Percentiles rank a stretch among this genome's conserved stretches.
These are phyloP conservation scores for Fusarium sp. DNA, from an alignment of 2,329 filamentous ascomycete species.

Conservation along the genomic window DNA sequence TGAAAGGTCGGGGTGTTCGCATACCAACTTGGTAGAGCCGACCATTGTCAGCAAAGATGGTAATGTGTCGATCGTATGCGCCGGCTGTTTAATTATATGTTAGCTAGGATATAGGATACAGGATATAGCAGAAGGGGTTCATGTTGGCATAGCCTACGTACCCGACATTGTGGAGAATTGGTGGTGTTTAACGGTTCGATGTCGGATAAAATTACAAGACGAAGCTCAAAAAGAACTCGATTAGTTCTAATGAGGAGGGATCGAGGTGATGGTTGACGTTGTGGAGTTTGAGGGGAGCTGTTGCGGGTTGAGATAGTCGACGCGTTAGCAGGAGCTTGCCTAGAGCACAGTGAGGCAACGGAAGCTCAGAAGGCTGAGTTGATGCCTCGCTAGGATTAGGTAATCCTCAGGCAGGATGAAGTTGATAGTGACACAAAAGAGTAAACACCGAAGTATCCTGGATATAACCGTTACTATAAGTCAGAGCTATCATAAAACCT, in stretches of 20 bases:
- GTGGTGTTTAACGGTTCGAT: slow-evolving; percentile 31
- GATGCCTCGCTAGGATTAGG: slow-evolving; percentile 47
- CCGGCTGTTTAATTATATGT: slow-evolving; percentile 60
- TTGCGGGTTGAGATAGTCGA: slow-evolving; percentile 50
- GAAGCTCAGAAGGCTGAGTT: slow-evolving; percentile 54
- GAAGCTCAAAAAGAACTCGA: slow-evolving; percentile 33
- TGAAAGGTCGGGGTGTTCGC: slow-evolving; percentile 52
- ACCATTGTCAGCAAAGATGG: slow-evolving; percentile 99
- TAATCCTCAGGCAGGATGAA: slow-evolving; percentile 53
- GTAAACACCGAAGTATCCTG: background rate
- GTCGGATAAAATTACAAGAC: slow-evolving; percentile 12
- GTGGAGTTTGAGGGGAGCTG: slow-evolving; percentile 44
- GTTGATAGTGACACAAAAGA: slow-evolving; percentile 8
- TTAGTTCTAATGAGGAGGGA: slow-evolving; percentile 21
- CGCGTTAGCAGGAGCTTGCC: slow-evolving; percentile 65
- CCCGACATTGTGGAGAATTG: slow-evolving; percentile 65
- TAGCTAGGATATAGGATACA: slow-evolving; percentile 45
- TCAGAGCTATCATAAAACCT: background rate
- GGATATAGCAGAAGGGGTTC: slow-evolving; percentile 17
- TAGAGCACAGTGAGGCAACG: slow-evolving; percentile 54
- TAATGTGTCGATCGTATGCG: slow-evolving; percentile 98
- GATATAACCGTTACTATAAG: too few species aligned
- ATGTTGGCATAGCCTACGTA: slow-evolving; percentile 51
- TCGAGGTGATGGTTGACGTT: slow-evolving; percentile 24
- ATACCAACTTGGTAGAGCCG: slow-evolving; percentile 99